Base-by-base conservation (phyloP, 2,329 filamentous ascomycete species). In the Calonectria fujianensis region DNA sequence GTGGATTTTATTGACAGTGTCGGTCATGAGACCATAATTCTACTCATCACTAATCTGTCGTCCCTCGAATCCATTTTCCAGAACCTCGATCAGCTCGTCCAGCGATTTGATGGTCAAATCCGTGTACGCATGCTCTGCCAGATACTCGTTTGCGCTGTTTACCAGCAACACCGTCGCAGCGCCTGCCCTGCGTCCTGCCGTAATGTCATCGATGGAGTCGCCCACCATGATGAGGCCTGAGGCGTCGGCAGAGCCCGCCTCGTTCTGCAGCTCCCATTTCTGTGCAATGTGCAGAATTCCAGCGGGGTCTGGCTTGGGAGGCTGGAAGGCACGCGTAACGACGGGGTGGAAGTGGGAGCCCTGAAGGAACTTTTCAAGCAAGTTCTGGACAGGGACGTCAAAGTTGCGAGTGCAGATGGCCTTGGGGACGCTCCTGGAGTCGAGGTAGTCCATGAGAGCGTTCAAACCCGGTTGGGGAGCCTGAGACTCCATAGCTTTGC, bases 391-490 rank as follows among this genome's bases (percentile, higher is more conserved):
- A 8, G 95, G 95, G 10, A 91, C 87, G 80, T 96, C 95, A 82
- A 98, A 98, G 87, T 99, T 98, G 82, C 97, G 91, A 3, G 97
- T 98, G 86, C 96, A 98, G 77, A 98, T 96, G 20, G 91, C 96
- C 85, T 97, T 97, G 79, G 88, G 91, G 39, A 98, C 84, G 8
- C 86, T 84, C 35, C 90, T 89, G 9, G 85, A 82, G 81, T 97
- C 93, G 24, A 98, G 91, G 83, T 97, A 98, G 72, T 91, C 86
- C 94, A 98, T 98, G 67, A 99, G 89, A 35, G 89, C 85, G 1
- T 89, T 85, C 4, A 98, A 91, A 1, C 96, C 96, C 0, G 95
- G 93, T 84, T 98, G 96, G 3, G 96, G 93, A 41, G 92, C 88
- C 85, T 98, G 97, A 14, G 90, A 86, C 39, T 87, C 85, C 96